Conservation (phyloP, 2,329 filamentous ascomycete species). For the Dactylellina parvicollis region DNA sequence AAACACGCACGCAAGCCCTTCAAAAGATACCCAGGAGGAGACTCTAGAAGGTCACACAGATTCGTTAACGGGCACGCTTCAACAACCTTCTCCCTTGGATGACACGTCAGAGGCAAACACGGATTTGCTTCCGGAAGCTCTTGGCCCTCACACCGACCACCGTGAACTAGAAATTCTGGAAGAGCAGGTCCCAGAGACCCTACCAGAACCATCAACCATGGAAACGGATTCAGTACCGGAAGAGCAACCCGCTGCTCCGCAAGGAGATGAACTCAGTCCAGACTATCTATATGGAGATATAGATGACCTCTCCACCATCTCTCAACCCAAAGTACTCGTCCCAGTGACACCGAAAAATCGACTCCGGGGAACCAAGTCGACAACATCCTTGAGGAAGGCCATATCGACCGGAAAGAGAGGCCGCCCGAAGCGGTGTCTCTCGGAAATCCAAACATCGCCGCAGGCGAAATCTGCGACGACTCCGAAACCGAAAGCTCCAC, state of each 20-base stretch:
- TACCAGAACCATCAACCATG: not conserved
- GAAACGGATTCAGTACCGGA: not conserved
- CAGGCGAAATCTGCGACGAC: not conserved
- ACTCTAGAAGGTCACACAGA: not conserved
- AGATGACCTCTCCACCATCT: constrained; percentile 43
- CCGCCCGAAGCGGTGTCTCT: constrained; percentile 9
- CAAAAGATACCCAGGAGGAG: not conserved
- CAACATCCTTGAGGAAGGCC: constrained; percentile 18
- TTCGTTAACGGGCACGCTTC: not conserved
- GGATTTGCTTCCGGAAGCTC: not conserved
- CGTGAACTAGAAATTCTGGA: not conserved
- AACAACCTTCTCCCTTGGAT: constrained; percentile 5
- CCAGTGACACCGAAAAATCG: constrained; percentile 50
- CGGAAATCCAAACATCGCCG: constrained; percentile 11
- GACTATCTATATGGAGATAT: constrained; percentile 43
- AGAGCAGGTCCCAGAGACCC: not conserved
- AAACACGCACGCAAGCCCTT: not conserved
- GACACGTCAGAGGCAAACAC: constrained; percentile 7
- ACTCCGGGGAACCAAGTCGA: constrained; percentile 6
- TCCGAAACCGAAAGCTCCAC: constrained; percentile 10
- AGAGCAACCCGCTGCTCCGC: not conserved
- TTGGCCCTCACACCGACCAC: not conserved
- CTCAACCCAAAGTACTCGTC: constrained; percentile 4
- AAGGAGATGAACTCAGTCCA: not conserved
- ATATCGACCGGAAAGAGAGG: constrained; percentile 18